A percentile compares a stretch with the other conserved stretches of the same genome.
Evolutionary conservation across 2,329 filamentous ascomycete species (phyloP).

Genomic region (Basipetospora sp.): DNA sequence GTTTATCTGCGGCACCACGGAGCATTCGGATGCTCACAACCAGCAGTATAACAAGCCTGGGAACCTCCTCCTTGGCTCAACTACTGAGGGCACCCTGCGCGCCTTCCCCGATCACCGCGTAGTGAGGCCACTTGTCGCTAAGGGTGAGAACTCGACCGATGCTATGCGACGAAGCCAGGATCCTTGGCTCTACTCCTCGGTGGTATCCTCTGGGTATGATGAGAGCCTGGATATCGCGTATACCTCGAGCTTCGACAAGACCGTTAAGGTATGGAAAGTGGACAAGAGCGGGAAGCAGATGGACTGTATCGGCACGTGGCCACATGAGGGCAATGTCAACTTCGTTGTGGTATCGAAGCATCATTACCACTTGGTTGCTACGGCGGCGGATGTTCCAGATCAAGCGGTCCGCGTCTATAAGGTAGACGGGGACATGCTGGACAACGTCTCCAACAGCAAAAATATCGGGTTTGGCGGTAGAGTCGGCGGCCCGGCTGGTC

Average conservation of each 20-base stretch:
- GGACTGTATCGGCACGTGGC: constrained; percentile 36
- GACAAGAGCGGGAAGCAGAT: constrained; percentile 25
- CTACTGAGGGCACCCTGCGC: constrained; percentile 26
- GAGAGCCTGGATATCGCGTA: constrained; percentile 30
- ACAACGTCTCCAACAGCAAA: constrained; percentile 21
- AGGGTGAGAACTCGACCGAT: constrained; percentile 38
- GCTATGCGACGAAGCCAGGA: constrained; percentile 45
- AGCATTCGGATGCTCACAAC: constrained; percentile 47
- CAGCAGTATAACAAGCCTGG: constrained; percentile 53
- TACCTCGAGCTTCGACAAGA: constrained; percentile 47
- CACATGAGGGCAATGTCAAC: constrained; percentile 44
- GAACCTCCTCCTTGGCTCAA: constrained; percentile 43
- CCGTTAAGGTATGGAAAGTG: constrained; percentile 44
- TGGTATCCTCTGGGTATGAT: constrained; percentile 46
- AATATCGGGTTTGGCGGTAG: constrained; percentile 19
- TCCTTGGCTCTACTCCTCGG: constrained; percentile 49
- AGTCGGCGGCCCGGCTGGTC: constrained; percentile 8
- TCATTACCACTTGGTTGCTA: constrained; percentile 36
- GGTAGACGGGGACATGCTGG: constrained; percentile 17
- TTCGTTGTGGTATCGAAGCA: constrained; percentile 43
- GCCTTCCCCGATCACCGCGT: constrained; percentile 45
- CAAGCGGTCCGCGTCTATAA: constrained; percentile 44
- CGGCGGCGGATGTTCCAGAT: constrained; percentile 39
- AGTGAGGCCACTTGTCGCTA: constrained; percentile 34
- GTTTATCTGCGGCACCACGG: constrained; percentile 48